Percentiles rank a stretch among this genome's conserved stretches.
Conservation (phyloP, 1,284 basidiomycete genomes). For the Mycosarcoma maydis region DNA sequence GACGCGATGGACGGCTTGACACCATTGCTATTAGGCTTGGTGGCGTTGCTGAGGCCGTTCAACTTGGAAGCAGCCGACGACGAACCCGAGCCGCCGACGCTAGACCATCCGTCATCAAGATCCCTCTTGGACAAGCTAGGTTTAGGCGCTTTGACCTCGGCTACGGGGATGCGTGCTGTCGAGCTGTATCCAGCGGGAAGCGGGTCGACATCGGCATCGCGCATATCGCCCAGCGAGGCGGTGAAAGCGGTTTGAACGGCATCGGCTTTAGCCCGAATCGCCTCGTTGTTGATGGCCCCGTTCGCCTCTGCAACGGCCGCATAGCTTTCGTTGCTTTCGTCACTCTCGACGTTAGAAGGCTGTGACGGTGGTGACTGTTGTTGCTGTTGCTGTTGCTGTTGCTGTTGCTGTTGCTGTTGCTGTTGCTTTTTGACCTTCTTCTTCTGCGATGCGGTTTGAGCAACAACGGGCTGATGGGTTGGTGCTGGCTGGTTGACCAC, state of each 20-base stretch:
- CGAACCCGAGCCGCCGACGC: constrained; percentile 27
- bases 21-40: neutral
- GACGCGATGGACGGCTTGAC: constrained; percentile 26
- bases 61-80: constrained; percentile 7
- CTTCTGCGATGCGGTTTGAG: constrained; percentile 8
- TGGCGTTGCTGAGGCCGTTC: constrained; percentile 6
- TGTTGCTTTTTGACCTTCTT: constrained; percentile 17
- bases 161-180: constrained; percentile 35
- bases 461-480: neutral
- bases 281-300: constrained; percentile 24
- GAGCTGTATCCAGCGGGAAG: constrained; percentile 22
- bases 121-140: constrained; percentile 28
- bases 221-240: constrained; percentile 35
- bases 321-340: constrained; percentile 11
- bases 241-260: constrained; percentile 24
- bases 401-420: constrained; percentile 10
- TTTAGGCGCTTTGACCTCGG: constrained; percentile 7
- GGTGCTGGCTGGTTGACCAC: neutral
- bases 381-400: constrained; percentile 16
- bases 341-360: neutral
- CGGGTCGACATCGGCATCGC: constrained; percentile 40
- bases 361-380: neutral
- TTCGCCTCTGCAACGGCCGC: constrained; percentile 12
- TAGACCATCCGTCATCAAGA: constrained; percentile 39
- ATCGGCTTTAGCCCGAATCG: constrained; percentile 20